Base-by-base conservation (phyloP, 306 rosid species). In the Castanopsis chinensis region DNA sequence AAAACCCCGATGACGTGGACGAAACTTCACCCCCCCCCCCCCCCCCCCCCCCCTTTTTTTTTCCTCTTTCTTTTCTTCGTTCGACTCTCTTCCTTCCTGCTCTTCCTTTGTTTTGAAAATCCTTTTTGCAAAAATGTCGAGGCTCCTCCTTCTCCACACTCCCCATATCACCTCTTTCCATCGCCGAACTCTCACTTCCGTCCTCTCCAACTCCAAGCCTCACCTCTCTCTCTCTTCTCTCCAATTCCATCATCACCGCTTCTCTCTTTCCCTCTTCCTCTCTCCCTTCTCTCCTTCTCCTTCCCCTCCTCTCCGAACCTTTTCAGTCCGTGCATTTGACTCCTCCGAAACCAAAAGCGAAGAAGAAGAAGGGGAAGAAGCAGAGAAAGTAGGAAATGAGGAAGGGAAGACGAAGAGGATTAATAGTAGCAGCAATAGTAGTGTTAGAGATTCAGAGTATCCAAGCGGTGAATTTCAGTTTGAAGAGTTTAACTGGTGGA, bases 401-500 rank as follows among this genome's bases (percentile, higher is more conserved):
- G 15, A 72, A 1, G 17, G n/a, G 27, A 83, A 81, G 30, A 75
- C 8, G 33, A 79, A 52, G 60, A 79, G 35, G 69, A 23, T 60
- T 53, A 64, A 71, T 15, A 23, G 83, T 33, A n/a, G 15, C 52
- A 76, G 69, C 75, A 49, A 4, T 49, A 49, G 17, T 3, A 79
- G 67, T 28, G 88, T 54, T 35, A 56, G 59, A 69, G 85, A 77
- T 0, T 81, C 79, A 65, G 88, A 82, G 18, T 87, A 79, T 79
- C 99, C 99, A 4, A 86, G 71, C 6, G 99, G 97, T 15, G 94
- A 91, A 72, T 90, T 92, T 45, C 79, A 83, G 67, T 91, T 90
- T 60, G 55, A 83, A 64, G 85, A 92, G 28, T 13, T 87, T 49
- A 83, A 90, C 4, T 82, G 85, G 13, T 91, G 92, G 98, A 90